Evolutionary conservation across 208 protist species (phyloP), one percentile per base, ranked within the genome.

Genomic region (Wallacemonas sp.): DNA sequence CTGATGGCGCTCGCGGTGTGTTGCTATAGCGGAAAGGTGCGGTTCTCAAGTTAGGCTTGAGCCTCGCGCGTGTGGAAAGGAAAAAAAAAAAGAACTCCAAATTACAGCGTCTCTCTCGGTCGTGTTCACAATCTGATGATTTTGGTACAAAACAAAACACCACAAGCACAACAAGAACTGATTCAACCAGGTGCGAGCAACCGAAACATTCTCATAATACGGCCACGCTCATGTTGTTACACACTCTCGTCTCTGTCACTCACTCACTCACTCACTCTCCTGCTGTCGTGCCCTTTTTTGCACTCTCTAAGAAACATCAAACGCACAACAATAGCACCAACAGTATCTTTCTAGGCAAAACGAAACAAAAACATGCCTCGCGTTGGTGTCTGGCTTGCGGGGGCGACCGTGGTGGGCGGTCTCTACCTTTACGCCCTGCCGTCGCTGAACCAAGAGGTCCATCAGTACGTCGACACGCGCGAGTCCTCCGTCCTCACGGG

Each of bases 291-390:
- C n/a, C n/a, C n/a, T n/a, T n/a, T n/a, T n/a, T n/a, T n/a, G n/a
- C n/a, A n/a, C n/a, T n/a, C n/a, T n/a, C n/a, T 6, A 41, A 41
- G 14, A 41, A 41, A 41, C 36, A 41, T 14, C 6, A 41, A 6
- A 41, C 36, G 36, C 9, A 41, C 6, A 41, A 41, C 6, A 17
- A 41, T 14, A 41, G 36, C 6, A 41, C 14, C 36, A 41, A 14
- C n/a, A n/a, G n/a, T n/a, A n/a, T n/a, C n/a, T n/a, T 41, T 41
- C 9, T 14, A 41, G 14, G 14, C 36, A 41, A 41, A 41, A 41
- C 6, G n/a, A 41, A 41, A 41, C 6, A 41, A 41, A 14, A 41
- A 26, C 16, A 88, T 90, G 87, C 81, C 87, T n/a, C 75, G 81
- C 12, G 29, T 85, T 23, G 57, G 26, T 11, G 36, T 82, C 1